These are phyloP conservation scores for Backusella morwellensis DNA, from an alignment of 192 early-diverging fungal species.

Conservation along the genomic window DNA sequence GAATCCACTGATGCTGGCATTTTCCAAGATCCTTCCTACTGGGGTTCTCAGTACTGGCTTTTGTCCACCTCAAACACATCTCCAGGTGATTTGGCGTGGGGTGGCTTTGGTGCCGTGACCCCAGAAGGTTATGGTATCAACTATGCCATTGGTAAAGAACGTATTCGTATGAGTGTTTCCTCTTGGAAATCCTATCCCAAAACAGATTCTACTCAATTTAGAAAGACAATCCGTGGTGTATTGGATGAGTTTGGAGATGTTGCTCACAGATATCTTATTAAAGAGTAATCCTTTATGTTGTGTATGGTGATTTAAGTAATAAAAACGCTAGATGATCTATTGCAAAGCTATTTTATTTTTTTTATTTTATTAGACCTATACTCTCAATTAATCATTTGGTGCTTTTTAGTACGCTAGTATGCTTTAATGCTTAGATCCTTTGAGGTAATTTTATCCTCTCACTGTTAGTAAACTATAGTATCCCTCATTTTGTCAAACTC, in stretches of 20 bases:
- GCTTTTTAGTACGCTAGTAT: too few relatives aligned
- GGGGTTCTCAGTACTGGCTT: conserved; percentile 73
- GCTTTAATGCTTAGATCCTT: too few relatives aligned
- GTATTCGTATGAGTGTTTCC: conserved; percentile 72
- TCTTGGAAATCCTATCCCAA: conserved; percentile 45
- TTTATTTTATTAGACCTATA: background rate
- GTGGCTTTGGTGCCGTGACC: conserved; percentile 85
- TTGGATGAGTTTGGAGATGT: conserved; percentile 59
- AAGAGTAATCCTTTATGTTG: background rate
- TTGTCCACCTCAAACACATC: conserved; percentile 84
- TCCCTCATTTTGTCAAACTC: background rate
- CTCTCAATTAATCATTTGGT: too few relatives aligned
- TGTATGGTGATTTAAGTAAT: background rate
- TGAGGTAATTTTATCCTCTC: too few relatives aligned
- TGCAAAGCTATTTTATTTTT: background rate
- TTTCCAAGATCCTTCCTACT: conserved; percentile 82
- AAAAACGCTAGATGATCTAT: background rate
- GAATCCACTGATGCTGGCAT: conserved; percentile 54
- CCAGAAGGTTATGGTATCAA: conserved; percentile 87
- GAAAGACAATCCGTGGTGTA: conserved; percentile 55
- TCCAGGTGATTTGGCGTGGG: conserved; percentile 65
- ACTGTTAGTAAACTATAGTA: too few relatives aligned
- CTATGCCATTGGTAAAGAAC: conserved; percentile 67
- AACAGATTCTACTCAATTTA: conserved; percentile 54
- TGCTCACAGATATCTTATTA: conserved; percentile 13